phyloP scores from a whole-genome alignment of 2,329 filamentous ascomycete species.

The Calonectria crousiana region DNA sequence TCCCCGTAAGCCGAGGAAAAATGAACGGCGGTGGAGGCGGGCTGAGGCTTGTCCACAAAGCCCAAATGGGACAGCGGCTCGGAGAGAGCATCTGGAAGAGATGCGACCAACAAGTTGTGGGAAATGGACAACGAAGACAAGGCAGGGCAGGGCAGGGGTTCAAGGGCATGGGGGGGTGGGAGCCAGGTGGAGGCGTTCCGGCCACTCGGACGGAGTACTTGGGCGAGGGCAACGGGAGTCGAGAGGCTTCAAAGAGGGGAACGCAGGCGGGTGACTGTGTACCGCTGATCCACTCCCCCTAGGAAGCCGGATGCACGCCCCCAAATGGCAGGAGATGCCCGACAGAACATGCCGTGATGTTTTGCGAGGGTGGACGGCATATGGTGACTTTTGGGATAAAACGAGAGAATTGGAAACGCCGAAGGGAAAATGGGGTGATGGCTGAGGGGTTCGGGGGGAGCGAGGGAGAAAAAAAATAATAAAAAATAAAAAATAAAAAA shows the following conservation, averaged over 20 bases:
- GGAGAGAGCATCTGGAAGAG: conserved; percentile 25
- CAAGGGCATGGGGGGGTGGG: conserved; percentile 30
- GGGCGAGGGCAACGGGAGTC: conserved; percentile 27
- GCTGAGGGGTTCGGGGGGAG: conserved; percentile 8
- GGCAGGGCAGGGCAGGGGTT: conserved; percentile 32
- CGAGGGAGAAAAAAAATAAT: not conserved
- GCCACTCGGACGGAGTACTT: conserved; percentile 35
- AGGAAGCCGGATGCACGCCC: conserved; percentile 8
- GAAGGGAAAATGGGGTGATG: conserved; percentile 6
- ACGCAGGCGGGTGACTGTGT: conserved; percentile 22
- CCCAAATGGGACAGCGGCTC: conserved; percentile 30
- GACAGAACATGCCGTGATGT: conserved; percentile 22
- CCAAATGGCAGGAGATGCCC: conserved; percentile 16
- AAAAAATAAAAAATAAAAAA: conserved; percentile 20
- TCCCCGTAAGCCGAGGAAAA: conserved; percentile 37
- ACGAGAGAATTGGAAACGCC: not conserved
- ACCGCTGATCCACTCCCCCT: conserved; percentile 35
- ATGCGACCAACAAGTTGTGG: conserved; percentile 34
- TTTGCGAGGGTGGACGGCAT: conserved; percentile 7
- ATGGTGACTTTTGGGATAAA: conserved; percentile 2
- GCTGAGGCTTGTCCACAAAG: conserved; percentile 24
- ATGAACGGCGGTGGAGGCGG: conserved; percentile 39
- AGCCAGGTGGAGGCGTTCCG: conserved; percentile 26
- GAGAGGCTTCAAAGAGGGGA: conserved; percentile 31
- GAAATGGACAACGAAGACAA: conserved; percentile 28